A percentile compares a stretch with the other conserved stretches of the same genome.
Conservation (phyloP, 176 grass and related monocot species). For the Ampelocalamus luodianensis region DNA sequence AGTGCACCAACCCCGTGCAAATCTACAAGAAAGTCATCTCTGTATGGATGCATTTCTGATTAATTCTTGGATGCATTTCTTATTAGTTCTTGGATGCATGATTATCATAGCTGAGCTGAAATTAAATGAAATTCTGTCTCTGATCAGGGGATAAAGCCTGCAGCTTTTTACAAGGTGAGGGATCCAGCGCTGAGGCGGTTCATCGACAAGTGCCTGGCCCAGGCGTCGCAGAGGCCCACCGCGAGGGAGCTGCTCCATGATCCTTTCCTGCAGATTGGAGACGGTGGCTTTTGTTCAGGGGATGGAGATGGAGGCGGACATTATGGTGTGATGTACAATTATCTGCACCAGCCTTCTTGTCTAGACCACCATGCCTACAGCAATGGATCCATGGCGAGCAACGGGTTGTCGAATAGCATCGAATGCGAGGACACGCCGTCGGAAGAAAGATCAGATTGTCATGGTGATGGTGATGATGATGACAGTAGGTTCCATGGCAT, state of each 20-base stretch:
- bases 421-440: not conserved
- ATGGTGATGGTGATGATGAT: not conserved
- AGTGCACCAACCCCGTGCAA: constrained; percentile 77
- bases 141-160: constrained; percentile 71
- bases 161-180: constrained; percentile 57
- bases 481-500: constrained; percentile 51
- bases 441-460: constrained; percentile 37
- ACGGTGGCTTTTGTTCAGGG: not conserved
- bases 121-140: not conserved
- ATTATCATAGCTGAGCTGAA: not conserved
- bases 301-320: not conserved
- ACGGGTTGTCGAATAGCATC: constrained; percentile 22
- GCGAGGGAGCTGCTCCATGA: constrained; percentile 70
- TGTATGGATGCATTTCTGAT: constrained; percentile 39
- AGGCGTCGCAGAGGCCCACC: constrained; percentile 52
- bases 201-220: constrained; percentile 63
- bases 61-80: not conserved
- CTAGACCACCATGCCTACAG: constrained; percentile 18
- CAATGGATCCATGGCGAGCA: constrained; percentile 37
- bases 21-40: constrained; percentile 97
- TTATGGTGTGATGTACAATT: constrained; percentile 30
- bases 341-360: constrained; percentile 38
- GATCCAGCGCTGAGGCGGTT: constrained; percentile 61
- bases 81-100: not conserved
- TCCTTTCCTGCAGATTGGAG: constrained; percentile 59